Evolutionary conservation across 177 flowering plant species (phyloP), one percentile per base, ranked within the genome.

Genomic region (Telopea speciosissima): DNA sequence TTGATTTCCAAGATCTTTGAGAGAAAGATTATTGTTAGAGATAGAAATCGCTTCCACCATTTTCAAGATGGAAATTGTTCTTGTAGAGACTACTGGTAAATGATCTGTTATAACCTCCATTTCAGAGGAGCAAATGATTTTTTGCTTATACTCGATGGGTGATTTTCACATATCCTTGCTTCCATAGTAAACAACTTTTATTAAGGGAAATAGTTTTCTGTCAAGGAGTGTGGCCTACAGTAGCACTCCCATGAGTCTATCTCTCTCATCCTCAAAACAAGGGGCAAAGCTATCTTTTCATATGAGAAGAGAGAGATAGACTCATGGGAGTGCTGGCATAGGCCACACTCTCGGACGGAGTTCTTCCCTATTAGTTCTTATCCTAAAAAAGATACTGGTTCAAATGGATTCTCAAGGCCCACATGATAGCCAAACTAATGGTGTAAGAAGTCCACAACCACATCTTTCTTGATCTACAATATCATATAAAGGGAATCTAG

Each of bases 61-160:
- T 92, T 93, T 73, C 82, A 76, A 77, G 85, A 88, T 78, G 98
- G 97, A 65, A 74, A 68, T 74, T 90, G 97, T 76, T 90, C 97
- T 68, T 94, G 98, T 85, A 81, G 76, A 42, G 90, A 90, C 24
- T 88, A 83, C 75, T 90, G 97, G 98, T 94, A 76, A 88, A 78
- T 72, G 56, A 23, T 58, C 59, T 66, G 59, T 26, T 14, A 23
- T 56, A 19, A 21, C 70, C 61, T 63, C 17, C 8, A 5, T 16
- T 26, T 28, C 42, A 63, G 5, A 62, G 36, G 65, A 19, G 36
- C 66, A 63, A 28, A 36, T 36, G 8, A 36, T 0, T 36, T 36
- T 36, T 63, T 17, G n/a, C 13, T 7, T 31, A 19, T 63, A 22
- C 19, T 63, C 2, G 6, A 17, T 21, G 22, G 58, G 7, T 58